These are phyloP conservation scores for Paraglomus brasilianum DNA, from an alignment of 192 early-diverging fungal species.

Conservation along the genomic window DNA sequence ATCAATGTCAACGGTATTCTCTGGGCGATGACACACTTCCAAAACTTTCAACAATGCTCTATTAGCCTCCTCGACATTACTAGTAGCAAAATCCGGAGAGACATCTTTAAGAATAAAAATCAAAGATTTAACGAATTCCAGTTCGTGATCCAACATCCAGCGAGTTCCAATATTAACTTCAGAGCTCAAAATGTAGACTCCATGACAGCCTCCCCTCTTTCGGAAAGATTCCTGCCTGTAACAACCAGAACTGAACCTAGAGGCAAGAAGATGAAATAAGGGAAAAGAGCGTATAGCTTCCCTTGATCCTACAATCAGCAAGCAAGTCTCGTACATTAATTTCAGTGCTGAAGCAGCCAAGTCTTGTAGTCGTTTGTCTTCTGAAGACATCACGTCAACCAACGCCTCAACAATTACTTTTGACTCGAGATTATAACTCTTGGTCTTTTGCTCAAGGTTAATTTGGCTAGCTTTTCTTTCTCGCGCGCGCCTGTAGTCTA, in stretches of 20 bases:
- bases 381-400: constrained; percentile 74
- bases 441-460: constrained; percentile 49
- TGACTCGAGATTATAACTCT: constrained; percentile 52
- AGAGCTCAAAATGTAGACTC: constrained; percentile 80
- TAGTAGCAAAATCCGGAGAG: constrained; percentile 71
- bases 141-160: constrained; percentile 93
- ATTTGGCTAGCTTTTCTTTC: constrained; percentile 47
- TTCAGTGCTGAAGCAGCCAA: constrained; percentile 68
- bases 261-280: constrained; percentile 76
- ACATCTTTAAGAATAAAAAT: constrained; percentile 94
- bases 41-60: constrained; percentile 72
- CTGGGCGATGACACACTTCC: constrained; percentile 62
- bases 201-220: constrained; percentile 87
- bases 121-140: constrained; percentile 91
- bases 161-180: constrained; percentile 80
- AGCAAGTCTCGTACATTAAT: constrained; percentile 60
- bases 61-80: constrained; percentile 71
- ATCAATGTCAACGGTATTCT: constrained; percentile 46
- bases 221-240: constrained; percentile 85
- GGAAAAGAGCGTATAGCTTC: constrained; percentile 63
- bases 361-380: constrained; percentile 54
- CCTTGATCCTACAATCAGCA: constrained; percentile 55
- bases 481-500: constrained; percentile 48
- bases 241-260: constrained; percentile 86
- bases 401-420: constrained; percentile 78